Evolutionary conservation across 371 early-diverging fungal genomes (phyloP).

Genomic region (Mortierella sp.): DNA sequence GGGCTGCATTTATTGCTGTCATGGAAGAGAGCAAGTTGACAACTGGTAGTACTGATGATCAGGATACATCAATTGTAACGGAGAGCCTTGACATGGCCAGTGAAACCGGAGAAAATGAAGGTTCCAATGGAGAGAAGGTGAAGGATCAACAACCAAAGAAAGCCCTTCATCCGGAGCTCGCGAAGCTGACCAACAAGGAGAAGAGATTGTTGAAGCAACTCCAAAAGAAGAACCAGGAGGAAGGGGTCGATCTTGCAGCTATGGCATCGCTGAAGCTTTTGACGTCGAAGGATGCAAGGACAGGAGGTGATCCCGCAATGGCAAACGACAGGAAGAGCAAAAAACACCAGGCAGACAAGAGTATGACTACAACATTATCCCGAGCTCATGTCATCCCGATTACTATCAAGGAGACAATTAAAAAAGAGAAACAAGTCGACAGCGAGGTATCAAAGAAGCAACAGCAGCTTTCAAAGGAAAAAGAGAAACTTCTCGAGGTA

Average conservation of each 20-base stretch:
- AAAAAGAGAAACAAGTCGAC: slow-evolving; percentile 11
- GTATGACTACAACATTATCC: slow-evolving; percentile 5
- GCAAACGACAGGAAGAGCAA: slow-evolving; percentile 29
- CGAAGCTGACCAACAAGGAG: slow-evolving; percentile 49
- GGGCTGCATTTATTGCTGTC: slow-evolving; percentile 41
- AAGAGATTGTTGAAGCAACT: slow-evolving; percentile 44
- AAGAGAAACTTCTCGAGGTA: slow-evolving; percentile 49
- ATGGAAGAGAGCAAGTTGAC: slow-evolving; percentile 33
- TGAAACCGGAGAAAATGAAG: background rate
- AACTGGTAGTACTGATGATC: background rate
- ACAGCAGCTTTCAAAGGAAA: slow-evolving; percentile 47
- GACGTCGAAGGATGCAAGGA: slow-evolving; percentile 9
- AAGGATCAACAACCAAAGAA: slow-evolving; percentile 4
- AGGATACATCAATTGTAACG: background rate
- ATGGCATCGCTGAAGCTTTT: background rate
- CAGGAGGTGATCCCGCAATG: slow-evolving; percentile 7
- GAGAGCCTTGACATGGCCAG: background rate
- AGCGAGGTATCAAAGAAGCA: slow-evolving; percentile 31
- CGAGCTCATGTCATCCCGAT: background rate
- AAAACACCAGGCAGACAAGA: slow-evolving; percentile 37
- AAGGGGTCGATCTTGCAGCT: slow-evolving; percentile 35
- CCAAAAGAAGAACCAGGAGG: slow-evolving; percentile 40
- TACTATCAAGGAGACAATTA: slow-evolving; percentile 4
- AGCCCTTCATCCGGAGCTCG: slow-evolving; percentile 25
- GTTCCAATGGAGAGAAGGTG: slow-evolving; percentile 16